These are phyloP conservation scores for Manihot esculenta DNA, from an alignment of 441 rosid genomes.

Conservation along the genomic window DNA sequence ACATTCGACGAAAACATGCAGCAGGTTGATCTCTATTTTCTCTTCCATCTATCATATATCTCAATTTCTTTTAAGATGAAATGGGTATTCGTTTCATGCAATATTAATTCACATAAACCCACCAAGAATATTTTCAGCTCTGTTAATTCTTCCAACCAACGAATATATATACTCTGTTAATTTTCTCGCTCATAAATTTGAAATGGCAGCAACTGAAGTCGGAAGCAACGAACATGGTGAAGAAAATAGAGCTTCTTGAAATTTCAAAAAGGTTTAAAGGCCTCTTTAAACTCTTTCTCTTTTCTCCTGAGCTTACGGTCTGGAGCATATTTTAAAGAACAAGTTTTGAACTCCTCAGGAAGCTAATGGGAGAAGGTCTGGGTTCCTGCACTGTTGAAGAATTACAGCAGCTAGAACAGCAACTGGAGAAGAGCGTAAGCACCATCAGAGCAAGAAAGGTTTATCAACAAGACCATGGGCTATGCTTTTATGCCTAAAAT, in stretches of 20 bases:
- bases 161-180: not conserved
- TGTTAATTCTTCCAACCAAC: not conserved
- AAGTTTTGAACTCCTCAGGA: conserved; percentile 44
- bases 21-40: conserved; percentile 46
- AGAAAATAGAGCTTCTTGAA: conserved; percentile 81
- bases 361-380: conserved; percentile 72
- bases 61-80: not conserved
- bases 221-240: conserved; percentile 68
- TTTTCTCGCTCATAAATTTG: conserved; percentile 9
- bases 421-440: conserved; percentile 74
- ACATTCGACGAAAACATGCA: conserved; percentile 57
- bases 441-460: conserved; percentile 79
- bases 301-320: not conserved
- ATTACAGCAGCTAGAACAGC: conserved; percentile 68
- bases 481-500: not conserved
- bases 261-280: conserved; percentile 55
- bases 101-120: no score
- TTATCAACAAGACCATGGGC: not conserved
- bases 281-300: not conserved
- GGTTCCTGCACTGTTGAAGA: conserved; percentile 70
- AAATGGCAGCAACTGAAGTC: conserved; percentile 62
- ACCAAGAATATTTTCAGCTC: not conserved
- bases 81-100: no score
- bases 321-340: not conserved
- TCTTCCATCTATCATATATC: no score